Conservation (phyloP, 805 yeast species). For the Starmerella geochares region DNA sequence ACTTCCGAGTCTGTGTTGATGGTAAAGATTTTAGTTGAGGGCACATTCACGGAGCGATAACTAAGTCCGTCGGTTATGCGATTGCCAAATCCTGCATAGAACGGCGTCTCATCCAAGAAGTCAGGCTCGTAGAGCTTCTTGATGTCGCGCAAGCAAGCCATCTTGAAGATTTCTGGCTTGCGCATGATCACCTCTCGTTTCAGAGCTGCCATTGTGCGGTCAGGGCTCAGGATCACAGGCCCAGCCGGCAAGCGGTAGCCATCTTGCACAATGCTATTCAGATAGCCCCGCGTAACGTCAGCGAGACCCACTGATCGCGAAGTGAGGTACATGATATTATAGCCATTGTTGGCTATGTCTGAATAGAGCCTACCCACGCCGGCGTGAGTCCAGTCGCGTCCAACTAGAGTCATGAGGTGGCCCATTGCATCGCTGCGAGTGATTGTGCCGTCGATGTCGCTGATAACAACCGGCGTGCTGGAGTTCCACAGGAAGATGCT, state of each 20-base stretch:
- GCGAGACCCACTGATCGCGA: slow-evolving; percentile 95
- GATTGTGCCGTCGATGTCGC: slow-evolving; percentile 96
- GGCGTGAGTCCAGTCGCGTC: slow-evolving; percentile 95
- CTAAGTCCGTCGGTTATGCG: slow-evolving; percentile 93
- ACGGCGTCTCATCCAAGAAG: slow-evolving; percentile 49
- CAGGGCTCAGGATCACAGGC: slow-evolving; percentile 91
- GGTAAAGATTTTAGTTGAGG: slow-evolving; percentile 87
- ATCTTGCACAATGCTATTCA: slow-evolving; percentile 66
- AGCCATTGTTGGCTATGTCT: slow-evolving; percentile 82
- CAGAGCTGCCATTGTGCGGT: slow-evolving; percentile 90
- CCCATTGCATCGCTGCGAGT: slow-evolving; percentile 97
- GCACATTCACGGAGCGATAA: slow-evolving; percentile 85
- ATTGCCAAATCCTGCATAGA: slow-evolving; percentile 96
- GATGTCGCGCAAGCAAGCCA: slow-evolving; percentile 89
- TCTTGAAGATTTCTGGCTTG: slow-evolving; percentile 96
- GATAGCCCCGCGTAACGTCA: slow-evolving; percentile 76
- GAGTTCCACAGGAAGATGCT: slow-evolving; percentile 75
- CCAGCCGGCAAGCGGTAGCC: slow-evolving; percentile 70
- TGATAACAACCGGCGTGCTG: slow-evolving; percentile 79
- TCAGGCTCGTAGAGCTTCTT: slow-evolving; percentile 53
- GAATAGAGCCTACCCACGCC: slow-evolving; percentile 88
- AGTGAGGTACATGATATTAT: slow-evolving; percentile 84
- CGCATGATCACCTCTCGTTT: slow-evolving; percentile 83
- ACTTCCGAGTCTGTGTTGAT: slow-evolving; percentile 96
- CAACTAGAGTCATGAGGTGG: slow-evolving; percentile 84